These are phyloP conservation scores for Trametes sp. DNA, from an alignment of 1,284 basidiomycete species.

Conservation along the genomic window DNA sequence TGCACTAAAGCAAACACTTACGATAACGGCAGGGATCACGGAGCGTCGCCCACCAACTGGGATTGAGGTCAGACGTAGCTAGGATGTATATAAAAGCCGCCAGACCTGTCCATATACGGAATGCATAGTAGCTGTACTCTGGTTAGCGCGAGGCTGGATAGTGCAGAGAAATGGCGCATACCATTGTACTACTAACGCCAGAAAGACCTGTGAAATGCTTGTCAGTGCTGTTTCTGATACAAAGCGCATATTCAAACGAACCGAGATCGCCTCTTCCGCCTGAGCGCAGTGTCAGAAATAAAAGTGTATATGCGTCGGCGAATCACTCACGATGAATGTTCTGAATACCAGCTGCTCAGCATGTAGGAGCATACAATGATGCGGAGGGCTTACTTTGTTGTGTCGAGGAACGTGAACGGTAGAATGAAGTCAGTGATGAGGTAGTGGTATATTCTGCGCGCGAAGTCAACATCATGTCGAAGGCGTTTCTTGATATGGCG, in stretches of 20 bases:
- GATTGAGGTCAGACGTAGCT: not conserved
- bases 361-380: not conserved
- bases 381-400: conserved; percentile 43
- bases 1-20: conserved; percentile 12
- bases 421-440: conserved; percentile 46
- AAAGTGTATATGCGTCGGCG: not conserved
- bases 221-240: not conserved
- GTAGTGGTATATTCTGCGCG: conserved; percentile 44
- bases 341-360: conserved; percentile 28
- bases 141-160: not conserved
- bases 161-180: conserved; percentile 15
- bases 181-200: conserved; percentile 45
- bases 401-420: conserved; percentile 41
- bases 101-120: conserved; percentile 44
- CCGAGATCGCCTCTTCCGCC: conserved; percentile 46
- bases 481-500: not conserved
- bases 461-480: not conserved
- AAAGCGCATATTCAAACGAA: conserved; percentile 30
- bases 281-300: conserved; percentile 21
- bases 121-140: conserved; percentile 43
- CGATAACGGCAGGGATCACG: conserved; percentile 26
- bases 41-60: conserved; percentile 28
- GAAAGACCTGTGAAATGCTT: conserved; percentile 36
- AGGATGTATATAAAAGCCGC: not conserved
- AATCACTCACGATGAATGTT: conserved; percentile 47